Base-by-base conservation (phyloP, 805 yeast species). In the Priceomyces castillae region DNA sequence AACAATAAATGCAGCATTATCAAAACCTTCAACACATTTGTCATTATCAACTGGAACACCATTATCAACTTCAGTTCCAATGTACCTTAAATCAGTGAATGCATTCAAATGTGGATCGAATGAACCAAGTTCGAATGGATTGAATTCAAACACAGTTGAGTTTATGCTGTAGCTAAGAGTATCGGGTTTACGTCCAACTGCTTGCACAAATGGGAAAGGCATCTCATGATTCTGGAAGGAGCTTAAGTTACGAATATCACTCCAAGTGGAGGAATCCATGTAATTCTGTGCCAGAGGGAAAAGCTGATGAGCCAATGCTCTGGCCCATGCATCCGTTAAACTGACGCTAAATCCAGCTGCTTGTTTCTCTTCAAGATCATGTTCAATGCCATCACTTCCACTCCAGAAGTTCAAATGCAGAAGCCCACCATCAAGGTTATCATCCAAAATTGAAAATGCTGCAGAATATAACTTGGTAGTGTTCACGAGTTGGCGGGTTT, bases 271-370 rank as follows among this genome's bases (percentile, higher is more conserved):
- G n/a, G 52, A 44, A 6, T 57, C 54, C 22, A 52, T 54, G 42
- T 56, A 58, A 34, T 61, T 52, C 7, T 45, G 31, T 1, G 59
- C 62, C 34, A 49, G 42, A 7, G 62, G 53, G 37, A 62, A 80
- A 48, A 88, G 78, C 63, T 85, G 89, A 51, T 82, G 77, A 2
- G 94, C 77, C 40, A 89, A 67, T 2, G 82, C 81, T 50, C 90
- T 73, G 4, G 89, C 90, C 95, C 94, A 87, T 44, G 80, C 76
- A 60, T 87, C 96, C 2, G 92, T 83, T 23, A 86, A 51, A 6
- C 86, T 69, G n/a, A 81, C 68, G 15, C 74, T 70, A 58, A 74
- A 87, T 0, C 95, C 95, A 2, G 92, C 92, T 18, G 49, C 37
- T 20, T 47, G 41, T 46, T 69, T 69, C 3, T 52, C 71, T 7